phyloP scores from a whole-genome alignment of 75 land plant species.

The Sequoia sempervirens region DNA sequence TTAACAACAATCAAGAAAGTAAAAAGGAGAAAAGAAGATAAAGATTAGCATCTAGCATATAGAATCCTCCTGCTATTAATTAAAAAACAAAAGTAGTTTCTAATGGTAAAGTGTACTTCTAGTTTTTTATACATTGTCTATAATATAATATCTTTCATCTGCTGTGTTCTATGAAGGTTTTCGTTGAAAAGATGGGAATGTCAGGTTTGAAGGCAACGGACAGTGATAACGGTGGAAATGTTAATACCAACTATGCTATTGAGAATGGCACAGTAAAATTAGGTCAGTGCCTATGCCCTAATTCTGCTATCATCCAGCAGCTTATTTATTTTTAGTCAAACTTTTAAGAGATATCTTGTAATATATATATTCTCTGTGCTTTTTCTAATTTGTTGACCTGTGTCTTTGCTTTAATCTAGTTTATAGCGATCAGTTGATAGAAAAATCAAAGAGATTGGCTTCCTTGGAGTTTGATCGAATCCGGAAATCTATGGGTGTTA shows the following conservation, averaged over 20 bases:
- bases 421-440: conserved; percentile 17
- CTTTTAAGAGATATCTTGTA: neutral
- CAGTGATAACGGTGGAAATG: conserved; percentile 24
- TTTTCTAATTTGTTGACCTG: neutral
- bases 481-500: conserved; percentile 90
- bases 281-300: conserved; percentile 36
- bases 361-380: neutral
- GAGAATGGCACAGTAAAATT: conserved; percentile 36
- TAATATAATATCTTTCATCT: neutral
- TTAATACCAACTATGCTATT: conserved; percentile 20
- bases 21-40: neutral
- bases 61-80: neutral
- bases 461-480: conserved; percentile 81
- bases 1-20: neutral
- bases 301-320: neutral
- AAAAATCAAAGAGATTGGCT: conserved; percentile 56
- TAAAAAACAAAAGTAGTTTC: too few species aligned
- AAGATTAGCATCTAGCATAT: neutral
- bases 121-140: neutral
- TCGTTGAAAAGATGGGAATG: conserved; percentile 92
- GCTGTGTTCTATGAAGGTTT: conserved; percentile 33
- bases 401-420: neutral
- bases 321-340: neutral
- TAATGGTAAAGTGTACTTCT: too few species aligned
- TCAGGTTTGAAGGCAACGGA: conserved; percentile 49